These are phyloP conservation scores for Salicornia ramosissima DNA, from an alignment of 148 eudicot species.

Conservation along the genomic window DNA sequence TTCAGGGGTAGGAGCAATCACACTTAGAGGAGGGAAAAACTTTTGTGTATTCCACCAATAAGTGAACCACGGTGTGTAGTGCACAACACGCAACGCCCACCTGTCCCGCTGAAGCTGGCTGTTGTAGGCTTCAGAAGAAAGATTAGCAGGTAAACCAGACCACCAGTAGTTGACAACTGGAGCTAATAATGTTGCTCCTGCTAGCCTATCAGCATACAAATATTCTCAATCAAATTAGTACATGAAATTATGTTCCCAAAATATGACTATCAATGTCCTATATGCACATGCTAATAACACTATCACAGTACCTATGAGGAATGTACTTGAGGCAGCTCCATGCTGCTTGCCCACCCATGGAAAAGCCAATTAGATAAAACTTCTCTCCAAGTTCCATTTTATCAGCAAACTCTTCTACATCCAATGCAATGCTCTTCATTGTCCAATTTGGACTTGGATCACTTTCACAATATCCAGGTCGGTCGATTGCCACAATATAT, in stretches of 20 bases:
- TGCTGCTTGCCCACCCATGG: slow-evolving; percentile 58
- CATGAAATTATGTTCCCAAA: not conserved
- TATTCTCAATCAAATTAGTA: not conserved
- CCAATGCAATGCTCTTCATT: slow-evolving; percentile 47
- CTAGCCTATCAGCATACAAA: slow-evolving; percentile 40
- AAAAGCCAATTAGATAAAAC: slow-evolving; percentile 56
- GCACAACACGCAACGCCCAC: slow-evolving; percentile 60
- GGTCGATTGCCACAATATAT: slow-evolving; percentile 61
- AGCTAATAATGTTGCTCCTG: slow-evolving; percentile 61
- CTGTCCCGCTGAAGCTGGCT: slow-evolving; percentile 44
- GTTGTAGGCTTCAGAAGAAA: slow-evolving; percentile 43
- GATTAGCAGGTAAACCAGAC: slow-evolving; percentile 53
- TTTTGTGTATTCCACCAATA: slow-evolving; percentile 86
- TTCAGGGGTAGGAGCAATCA: slow-evolving; percentile 27
- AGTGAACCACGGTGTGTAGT: slow-evolving; percentile 62
- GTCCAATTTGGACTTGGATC: slow-evolving; percentile 57
- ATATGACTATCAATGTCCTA: not conserved
- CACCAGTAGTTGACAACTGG: slow-evolving; percentile 76
- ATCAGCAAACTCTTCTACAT: slow-evolving; percentile 74
- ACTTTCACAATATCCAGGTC: slow-evolving; percentile 82
- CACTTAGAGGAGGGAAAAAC: slow-evolving; percentile 38
- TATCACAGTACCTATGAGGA: slow-evolving; percentile 72
- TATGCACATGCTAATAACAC: not conserved
- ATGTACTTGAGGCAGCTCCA: slow-evolving; percentile 71
- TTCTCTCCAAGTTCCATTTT: slow-evolving; percentile 56